Evolutionary conservation across 169 alveolate species (phyloP).

Genomic region (Cryptosporidium sp.): DNA sequence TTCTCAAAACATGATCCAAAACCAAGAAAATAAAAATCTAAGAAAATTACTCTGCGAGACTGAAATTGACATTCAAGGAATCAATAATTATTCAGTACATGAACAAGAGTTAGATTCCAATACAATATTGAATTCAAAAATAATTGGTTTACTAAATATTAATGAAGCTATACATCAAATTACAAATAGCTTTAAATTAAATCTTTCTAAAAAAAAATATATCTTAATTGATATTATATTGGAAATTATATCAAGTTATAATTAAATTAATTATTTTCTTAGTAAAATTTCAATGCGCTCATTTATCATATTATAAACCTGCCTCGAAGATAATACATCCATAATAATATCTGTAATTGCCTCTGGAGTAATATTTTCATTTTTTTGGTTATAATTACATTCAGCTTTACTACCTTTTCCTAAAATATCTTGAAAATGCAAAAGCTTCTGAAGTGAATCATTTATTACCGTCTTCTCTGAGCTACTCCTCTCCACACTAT

Average conservation of each 20-base stretch:
- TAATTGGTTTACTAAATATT: neutral
- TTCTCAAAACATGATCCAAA: neutral
- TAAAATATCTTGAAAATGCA: constrained; percentile 54
- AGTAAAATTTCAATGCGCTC: constrained; percentile 52
- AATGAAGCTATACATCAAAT: neutral
- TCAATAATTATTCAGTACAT: neutral
- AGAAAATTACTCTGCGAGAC: neutral
- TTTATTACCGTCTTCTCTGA: neutral
- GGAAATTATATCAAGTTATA: neutral
- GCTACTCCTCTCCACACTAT: neutral
- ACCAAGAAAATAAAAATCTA: neutral
- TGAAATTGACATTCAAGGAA: neutral
- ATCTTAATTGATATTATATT: constrained; percentile 17
- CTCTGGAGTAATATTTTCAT: constrained; percentile 44
- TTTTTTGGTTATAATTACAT: neutral
- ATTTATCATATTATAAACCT: constrained; percentile 60
- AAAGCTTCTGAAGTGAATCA: constrained; percentile 24
- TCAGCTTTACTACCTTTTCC: constrained; percentile 23
- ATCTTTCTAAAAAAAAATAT: neutral
- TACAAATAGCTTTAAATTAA: constrained; percentile 26
- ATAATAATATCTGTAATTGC: constrained; percentile 31
- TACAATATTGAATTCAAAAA: neutral
- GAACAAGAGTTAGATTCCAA: neutral
- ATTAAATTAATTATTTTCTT: constrained; percentile 3
- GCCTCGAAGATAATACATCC: constrained; percentile 63